phyloP scores from a whole-genome alignment of 1,284 basidiomycete species.

The Microbotryum intermedium region DNA sequence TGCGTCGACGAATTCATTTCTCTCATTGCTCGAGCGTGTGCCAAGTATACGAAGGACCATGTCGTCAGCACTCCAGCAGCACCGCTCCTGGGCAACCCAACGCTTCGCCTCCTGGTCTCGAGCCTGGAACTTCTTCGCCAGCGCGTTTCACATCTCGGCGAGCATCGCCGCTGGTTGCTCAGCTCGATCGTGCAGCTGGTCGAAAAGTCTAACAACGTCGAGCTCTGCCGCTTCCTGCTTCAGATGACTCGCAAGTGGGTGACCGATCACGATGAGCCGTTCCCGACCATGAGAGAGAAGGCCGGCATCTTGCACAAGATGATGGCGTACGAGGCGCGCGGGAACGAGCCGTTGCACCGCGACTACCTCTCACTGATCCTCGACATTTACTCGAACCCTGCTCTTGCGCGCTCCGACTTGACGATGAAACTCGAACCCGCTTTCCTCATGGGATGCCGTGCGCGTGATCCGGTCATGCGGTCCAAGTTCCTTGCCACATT shows the following conservation, averaged over 20 bases:
- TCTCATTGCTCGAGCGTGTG: conserved; percentile 69
- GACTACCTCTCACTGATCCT: conserved; percentile 85
- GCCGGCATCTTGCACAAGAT: conserved; percentile 83
- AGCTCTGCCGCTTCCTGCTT: conserved; percentile 77
- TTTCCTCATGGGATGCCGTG: conserved; percentile 86
- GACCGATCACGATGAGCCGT: conserved; percentile 63
- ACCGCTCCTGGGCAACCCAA: conserved; percentile 32
- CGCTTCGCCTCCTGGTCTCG: conserved; percentile 44
- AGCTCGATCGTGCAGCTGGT: conserved; percentile 67
- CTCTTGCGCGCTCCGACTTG: conserved; percentile 79
- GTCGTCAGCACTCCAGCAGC: conserved; percentile 46
- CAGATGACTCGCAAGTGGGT: conserved; percentile 85
- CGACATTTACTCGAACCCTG: conserved; percentile 85
- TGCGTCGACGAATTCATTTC: conserved; percentile 74
- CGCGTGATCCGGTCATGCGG: conserved; percentile 68
- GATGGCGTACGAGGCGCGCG: conserved; percentile 67
- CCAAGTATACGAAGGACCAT: conserved; percentile 83
- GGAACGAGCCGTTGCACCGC: conserved; percentile 64
- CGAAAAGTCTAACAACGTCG: conserved; percentile 79
- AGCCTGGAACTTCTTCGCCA: conserved; percentile 47
- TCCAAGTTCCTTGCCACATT: conserved; percentile 85
- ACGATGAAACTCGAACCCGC: conserved; percentile 88
- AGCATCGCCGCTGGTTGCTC: conserved; percentile 58
- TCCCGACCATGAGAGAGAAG: conserved; percentile 94
- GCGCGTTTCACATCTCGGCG: conserved; percentile 47